Base-by-base conservation (phyloP, 345 rosid genomes). In the Arabis alpina region DNA sequence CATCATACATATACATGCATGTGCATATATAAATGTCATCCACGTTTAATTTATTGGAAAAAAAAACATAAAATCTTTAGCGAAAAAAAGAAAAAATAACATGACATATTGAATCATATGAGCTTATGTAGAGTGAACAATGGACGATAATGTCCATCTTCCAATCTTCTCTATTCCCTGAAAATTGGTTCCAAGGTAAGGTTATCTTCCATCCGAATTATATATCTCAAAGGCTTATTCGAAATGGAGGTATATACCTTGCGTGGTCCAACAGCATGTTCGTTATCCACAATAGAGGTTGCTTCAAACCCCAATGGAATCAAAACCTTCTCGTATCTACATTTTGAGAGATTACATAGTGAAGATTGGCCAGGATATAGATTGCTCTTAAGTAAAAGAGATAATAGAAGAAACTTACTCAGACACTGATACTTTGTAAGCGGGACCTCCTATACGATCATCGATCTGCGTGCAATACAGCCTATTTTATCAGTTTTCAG, bases 111-210 rank as follows among this genome's bases (percentile, higher is more conserved):
- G 10, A 39, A 65, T 15, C 70, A 66, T 19, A 37, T 54, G 12
- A 36, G 36, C 61, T 51, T 63, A 41, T 54, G 40, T 36, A 71
- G 74, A 75, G 4, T 8, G 59, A 0, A 75, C 37, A 39, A 37
- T 44, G 24, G n/a, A 28, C 19, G 68, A 54, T 74, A 82, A 89
- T 78, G 80, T 88, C 98, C 98, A 90, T 81, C 96, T 81, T 61
- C 92, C 98, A 64, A 89, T 76, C 85, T 82, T 92, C 83, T 92
- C 98, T 66, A 82, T 54, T 73, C 96, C 95, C 98, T 90, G 88
- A n/a, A 61, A 30, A 25, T 24, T 60, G 52, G 14, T 57, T 37
- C 25, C 51, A 76, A 43, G 2, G 24, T 24, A 47, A 50, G 48
- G 49, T 34, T 57, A 34, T 19, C 49, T 27, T 19, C 16, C 61